Evolutionary conservation across 352 stramenopile genomes (phyloP).

Genomic region (Pythium angustatum): DNA sequence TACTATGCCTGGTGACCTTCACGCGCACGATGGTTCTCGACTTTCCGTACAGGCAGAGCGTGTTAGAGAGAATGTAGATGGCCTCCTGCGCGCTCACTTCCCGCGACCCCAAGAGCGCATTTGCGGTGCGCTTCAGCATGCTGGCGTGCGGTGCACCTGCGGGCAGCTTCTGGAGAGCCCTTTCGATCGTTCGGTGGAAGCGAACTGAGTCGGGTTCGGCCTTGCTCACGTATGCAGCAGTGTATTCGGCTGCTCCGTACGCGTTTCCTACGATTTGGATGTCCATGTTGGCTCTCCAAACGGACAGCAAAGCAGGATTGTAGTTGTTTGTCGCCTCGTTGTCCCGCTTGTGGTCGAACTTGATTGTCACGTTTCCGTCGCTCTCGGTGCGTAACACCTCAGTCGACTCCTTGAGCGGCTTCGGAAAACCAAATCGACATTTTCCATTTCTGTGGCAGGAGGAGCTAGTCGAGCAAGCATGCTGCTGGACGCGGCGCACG

Average conservation of each 20-base stretch:
- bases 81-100: constrained; percentile 21
- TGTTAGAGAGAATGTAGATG: constrained; percentile 10
- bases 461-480: constrained; percentile 8
- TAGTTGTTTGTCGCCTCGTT: constrained; percentile 16
- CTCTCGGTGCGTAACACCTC: neutral
- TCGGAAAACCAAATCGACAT: constrained; percentile 13
- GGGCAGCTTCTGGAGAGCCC: neutral
- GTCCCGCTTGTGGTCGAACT: constrained; percentile 7
- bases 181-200: constrained; percentile 17
- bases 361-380: neutral
- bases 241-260: constrained; percentile 33
- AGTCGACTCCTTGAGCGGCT: neutral
- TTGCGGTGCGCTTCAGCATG: constrained; percentile 3
- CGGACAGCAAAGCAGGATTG: neutral
- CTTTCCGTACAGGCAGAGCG: constrained; percentile 9
- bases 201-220: constrained; percentile 26
- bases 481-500: constrained; percentile 12
- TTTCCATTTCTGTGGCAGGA: constrained; percentile 12
- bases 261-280: constrained; percentile 32
- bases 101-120: neutral
- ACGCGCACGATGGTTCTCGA: constrained; percentile 1
- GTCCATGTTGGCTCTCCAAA: constrained; percentile 35
- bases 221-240: constrained; percentile 35
- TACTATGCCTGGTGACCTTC: constrained; percentile 5
- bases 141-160: neutral